Base-by-base conservation (phyloP, 345 rosid genomes). In the Populus tremula region DNA sequence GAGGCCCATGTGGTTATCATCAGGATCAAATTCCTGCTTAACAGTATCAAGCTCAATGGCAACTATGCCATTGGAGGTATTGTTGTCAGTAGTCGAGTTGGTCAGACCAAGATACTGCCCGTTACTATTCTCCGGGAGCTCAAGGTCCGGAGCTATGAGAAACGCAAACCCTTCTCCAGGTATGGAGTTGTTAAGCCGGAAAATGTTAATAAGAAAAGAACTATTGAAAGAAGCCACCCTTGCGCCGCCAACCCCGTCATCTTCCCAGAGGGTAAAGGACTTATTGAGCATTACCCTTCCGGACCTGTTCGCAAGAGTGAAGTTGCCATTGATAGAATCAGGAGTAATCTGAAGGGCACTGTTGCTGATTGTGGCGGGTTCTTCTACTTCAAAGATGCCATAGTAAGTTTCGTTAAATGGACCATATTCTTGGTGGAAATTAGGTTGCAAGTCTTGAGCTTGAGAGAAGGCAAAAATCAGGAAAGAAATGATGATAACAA, bases 11-110 rank as follows among this genome's bases (percentile, higher is more conserved):
- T 89, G 92, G 73, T 86, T 89, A 64, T 73, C 82, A 41, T 85
- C 85, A 1, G 88, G 90, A 56, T 88, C 93, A 27, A 81, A 83
- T 25, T 69, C 83, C 47, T 90, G 85, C 83, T 80, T 76, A 14
- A 69, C 59, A 0, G 94, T 90, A 78, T 86, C 90, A 25, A 90
- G 83, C 77, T 87, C 92, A 0, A 90, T 67, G 64, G 91, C 94
- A 5, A 89, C 73, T 20, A 91, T 54, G 6, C 73, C 82, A 71
- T 89, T 91, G 38, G 88, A 61, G 1, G 85, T 1, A 36, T 72
- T 74, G 23, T 88, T 81, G 20, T 89, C 89, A 18, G 85, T 87
- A 77, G 86, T 50, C 66, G 89, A 80, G 79, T 90, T 87, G 50
- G 92, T 90, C 72, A 90, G 74, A 21, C 92, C 92, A 6, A 86